Percentiles rank a stretch among this genome's conserved stretches.
These are phyloP conservation scores for Cladophialophora psammophila DNA, from an alignment of 2,329 filamentous ascomycete genomes.

Conservation along the genomic window DNA sequence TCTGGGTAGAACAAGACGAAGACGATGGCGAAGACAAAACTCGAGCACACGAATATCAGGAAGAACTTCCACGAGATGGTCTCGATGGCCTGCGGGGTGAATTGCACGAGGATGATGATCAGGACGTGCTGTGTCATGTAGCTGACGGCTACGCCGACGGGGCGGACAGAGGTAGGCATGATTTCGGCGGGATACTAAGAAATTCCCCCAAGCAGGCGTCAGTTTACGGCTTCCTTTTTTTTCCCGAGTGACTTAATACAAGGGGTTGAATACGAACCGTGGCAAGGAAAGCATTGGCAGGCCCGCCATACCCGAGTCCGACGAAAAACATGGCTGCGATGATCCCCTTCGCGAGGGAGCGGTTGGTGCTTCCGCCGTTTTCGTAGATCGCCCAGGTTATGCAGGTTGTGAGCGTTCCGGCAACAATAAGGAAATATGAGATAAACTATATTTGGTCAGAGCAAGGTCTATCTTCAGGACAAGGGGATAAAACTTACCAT, in stretches of 20 bases:
- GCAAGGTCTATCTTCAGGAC: slow-evolving; percentile 59
- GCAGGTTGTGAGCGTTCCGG: slow-evolving; percentile 1
- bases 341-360: slow-evolving; percentile 15
- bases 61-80: slow-evolving; percentile 66
- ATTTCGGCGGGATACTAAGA: slow-evolving; percentile 25
- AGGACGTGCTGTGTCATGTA: slow-evolving; percentile 48
- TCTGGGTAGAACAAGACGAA: slow-evolving; percentile 63
- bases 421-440: slow-evolving; percentile 20
- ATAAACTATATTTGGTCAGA: slow-evolving; percentile 37
- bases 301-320: slow-evolving; percentile 15
- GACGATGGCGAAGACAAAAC: slow-evolving; percentile 57
- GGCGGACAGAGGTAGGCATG: slow-evolving; percentile 19
- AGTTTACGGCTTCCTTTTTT: neutral
- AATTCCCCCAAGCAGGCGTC: neutral
- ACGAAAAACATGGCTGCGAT: slow-evolving; percentile 22
- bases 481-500: slow-evolving; percentile 63
- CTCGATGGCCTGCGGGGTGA: slow-evolving; percentile 63
- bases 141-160: slow-evolving; percentile 18
- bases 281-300: slow-evolving; percentile 21
- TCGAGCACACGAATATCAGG: slow-evolving; percentile 64
- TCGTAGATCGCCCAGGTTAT: slow-evolving; percentile 21
- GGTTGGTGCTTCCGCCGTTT: slow-evolving; percentile 16
- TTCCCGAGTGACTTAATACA: neutral
- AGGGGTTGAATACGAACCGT: slow-evolving; percentile 16
- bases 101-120: slow-evolving; percentile 61